Base-by-base conservation (phyloP, 176 grass and related monocot genomes). In the Aechmea fasciata region DNA sequence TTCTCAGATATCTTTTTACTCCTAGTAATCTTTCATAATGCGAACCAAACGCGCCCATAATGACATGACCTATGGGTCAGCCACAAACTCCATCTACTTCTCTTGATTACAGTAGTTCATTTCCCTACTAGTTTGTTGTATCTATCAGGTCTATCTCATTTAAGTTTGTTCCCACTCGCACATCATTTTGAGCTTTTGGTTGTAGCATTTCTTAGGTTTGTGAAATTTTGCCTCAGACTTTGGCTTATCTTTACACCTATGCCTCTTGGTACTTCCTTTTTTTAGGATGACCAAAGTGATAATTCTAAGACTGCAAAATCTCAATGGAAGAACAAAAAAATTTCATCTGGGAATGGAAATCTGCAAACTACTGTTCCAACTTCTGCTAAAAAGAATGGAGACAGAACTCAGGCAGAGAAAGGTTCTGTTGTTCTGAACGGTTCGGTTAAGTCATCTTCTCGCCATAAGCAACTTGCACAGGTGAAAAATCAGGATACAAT, bases 361-460 rank as follows among this genome's bases (percentile, higher is more conserved):
- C 55, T 10, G 13, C 20, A 61, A 61, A 61, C 55, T 61, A 18
- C 17, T 10, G 1, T 61, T 61, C 9, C 55, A 61, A 61, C 55
- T 61, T 61, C 55, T 18, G 55, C 10, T 9, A 61, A 61, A 18
- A 61, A 61, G 15, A 61, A 57, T 3, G 57, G 73, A 49, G 77
- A 73, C 73, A 76, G 76, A 65, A 80, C 57, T 54, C 85, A 87
- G 48, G 25, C 69, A 73, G 79, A 69, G 57, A 87, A 76, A 70
- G 79, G 19, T 62, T 67, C 1, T 48, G 0, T 65, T 69, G 63
- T 65, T 29, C 20, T 12, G 28, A 33, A 33, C 13, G 25, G 63
- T 65, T 28, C 63, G 0, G 3, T 11, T 15, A 33, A 9, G 20
- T 65, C 63, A 33, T 5, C 80, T 79, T 80, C 76, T 17, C 72